Percentiles rank a stretch among this genome's conserved stretches.
Conservation (phyloP, 768 basidiomycete species). For the Calocera cornea region DNA sequence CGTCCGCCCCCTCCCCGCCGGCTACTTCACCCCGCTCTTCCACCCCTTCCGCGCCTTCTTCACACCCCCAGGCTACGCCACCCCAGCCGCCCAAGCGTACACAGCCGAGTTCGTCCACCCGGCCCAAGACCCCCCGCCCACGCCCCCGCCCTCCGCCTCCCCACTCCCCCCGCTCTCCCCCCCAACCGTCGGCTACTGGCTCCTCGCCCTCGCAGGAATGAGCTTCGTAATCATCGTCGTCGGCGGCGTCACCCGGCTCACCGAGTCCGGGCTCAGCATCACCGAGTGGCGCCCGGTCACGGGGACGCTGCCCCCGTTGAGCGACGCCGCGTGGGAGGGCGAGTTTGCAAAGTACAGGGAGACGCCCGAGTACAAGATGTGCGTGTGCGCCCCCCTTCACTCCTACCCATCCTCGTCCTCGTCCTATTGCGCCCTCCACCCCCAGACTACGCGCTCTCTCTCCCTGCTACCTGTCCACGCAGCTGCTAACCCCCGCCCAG, state of each 20-base stretch:
- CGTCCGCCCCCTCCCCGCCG: not conserved
- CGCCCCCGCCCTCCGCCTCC: not conserved
- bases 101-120: not conserved
- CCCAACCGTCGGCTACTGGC: conserved; percentile 67
- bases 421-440: too few species aligned
- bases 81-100: not conserved
- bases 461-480: conserved; percentile 1
- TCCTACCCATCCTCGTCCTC: not conserved
- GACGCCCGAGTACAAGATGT: conserved; percentile 95
- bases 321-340: conserved; percentile 57
- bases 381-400: conserved; percentile 27
- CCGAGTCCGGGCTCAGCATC: conserved; percentile 93
- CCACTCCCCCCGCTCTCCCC: conserved; percentile 46
- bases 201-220: conserved; percentile 68
- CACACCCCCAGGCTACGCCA: conserved; percentile 4
- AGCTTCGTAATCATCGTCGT: conserved; percentile 90
- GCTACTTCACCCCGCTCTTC: conserved; percentile 3
- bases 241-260: conserved; percentile 90
- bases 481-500: conserved; percentile 29
- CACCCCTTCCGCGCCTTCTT: not conserved
- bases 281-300: conserved; percentile 95
- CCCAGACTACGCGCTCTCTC: too few species aligned
- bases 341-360: conserved; percentile 91
- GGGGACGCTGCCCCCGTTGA: conserved; percentile 74
- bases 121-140: not conserved